A percentile compares a stretch with the other conserved stretches of the same genome.
These are phyloP conservation scores for Solanum lignicaule DNA, from an alignment of 257 asterid species.

Conservation along the genomic window DNA sequence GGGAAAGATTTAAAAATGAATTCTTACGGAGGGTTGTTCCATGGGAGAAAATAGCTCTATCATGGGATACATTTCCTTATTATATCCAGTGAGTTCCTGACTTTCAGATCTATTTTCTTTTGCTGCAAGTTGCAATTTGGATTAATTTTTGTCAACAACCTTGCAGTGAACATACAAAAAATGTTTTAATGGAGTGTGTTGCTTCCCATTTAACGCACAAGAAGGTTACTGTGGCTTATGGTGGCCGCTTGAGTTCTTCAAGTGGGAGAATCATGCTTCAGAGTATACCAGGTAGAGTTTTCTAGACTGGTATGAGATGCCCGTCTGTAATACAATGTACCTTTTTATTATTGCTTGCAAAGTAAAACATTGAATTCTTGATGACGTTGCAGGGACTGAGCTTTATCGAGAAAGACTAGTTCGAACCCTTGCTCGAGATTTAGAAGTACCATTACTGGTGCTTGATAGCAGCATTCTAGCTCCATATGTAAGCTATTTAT, in stretches of 20 bases:
- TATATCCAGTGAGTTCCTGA: slow-evolving; percentile 54
- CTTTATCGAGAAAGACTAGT: slow-evolving; percentile 94
- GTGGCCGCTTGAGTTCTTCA: slow-evolving; percentile 69
- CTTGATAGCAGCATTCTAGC: slow-evolving; percentile 87
- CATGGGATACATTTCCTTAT: slow-evolving; percentile 97
- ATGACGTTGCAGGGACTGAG: slow-evolving; percentile 60
- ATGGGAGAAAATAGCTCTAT: slow-evolving; percentile 79
- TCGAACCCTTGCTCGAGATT: slow-evolving; percentile 81
- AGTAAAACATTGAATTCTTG: slow-evolving; percentile 6
- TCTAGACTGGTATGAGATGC: background rate
- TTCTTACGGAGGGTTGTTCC: slow-evolving; percentile 76
- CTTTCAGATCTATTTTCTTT: background rate
- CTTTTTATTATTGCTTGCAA: background rate
- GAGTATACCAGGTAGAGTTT: slow-evolving; percentile 65
- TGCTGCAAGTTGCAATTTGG: background rate
- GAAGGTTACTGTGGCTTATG: slow-evolving; percentile 52
- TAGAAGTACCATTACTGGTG: slow-evolving; percentile 77
- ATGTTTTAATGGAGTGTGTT: slow-evolving; percentile 77
- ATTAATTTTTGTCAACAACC: slow-evolving; percentile 6
- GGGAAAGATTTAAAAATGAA: slow-evolving; percentile 75
- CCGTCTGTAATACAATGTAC: background rate
- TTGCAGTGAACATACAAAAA: slow-evolving; percentile 64
- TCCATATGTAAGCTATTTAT: slow-evolving; percentile 59
- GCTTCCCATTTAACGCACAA: slow-evolving; percentile 82
- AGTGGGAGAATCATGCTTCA: slow-evolving; percentile 87